Evolutionary conservation across 176 grass and related monocot species (phyloP).

Genomic region (Oryza australiensis): DNA sequence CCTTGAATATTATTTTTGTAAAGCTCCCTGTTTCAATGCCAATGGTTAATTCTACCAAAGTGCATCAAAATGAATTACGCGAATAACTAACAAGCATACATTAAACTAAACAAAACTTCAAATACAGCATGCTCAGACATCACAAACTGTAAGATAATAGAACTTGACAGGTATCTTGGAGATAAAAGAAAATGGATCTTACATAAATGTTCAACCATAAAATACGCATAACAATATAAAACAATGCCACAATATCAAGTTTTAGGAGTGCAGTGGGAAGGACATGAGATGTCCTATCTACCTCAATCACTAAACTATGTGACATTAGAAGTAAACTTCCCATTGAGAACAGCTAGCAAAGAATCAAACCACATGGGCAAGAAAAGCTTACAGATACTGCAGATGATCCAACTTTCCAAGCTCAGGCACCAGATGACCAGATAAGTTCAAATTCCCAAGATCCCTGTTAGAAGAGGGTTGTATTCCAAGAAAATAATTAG

Average conservation of each 20-base stretch:
- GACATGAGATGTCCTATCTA: not conserved
- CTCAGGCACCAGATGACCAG: constrained; percentile 86
- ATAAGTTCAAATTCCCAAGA: constrained; percentile 88
- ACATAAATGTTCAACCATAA: constrained; percentile 6
- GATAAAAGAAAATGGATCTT: not conserved
- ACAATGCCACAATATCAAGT: not conserved
- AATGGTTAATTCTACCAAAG: constrained; percentile 33
- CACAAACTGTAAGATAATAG: constrained; percentile 17
- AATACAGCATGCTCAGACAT: not conserved
- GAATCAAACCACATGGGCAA: constrained; percentile 12
- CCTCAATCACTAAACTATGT: not conserved
- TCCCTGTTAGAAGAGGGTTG: constrained; percentile 49
- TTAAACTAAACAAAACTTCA: constrained; percentile 18
- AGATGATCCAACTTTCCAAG: constrained; percentile 83
- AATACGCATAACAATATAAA: not conserved
- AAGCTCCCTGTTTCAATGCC: constrained; percentile 66
- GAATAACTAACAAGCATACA: constrained; percentile 1
- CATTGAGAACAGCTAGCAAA: constrained; percentile 14
- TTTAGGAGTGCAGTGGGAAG: not conserved
- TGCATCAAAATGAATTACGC: not conserved
- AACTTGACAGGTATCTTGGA: not conserved
- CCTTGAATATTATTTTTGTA: constrained; percentile 98
- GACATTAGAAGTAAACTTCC: not conserved
- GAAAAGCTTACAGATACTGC: constrained; percentile 84
- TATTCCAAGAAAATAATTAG: constrained; percentile 42